Base-by-base conservation (phyloP, 2,329 filamentous ascomycete genomes). In the Bipolaris bicolor region DNA sequence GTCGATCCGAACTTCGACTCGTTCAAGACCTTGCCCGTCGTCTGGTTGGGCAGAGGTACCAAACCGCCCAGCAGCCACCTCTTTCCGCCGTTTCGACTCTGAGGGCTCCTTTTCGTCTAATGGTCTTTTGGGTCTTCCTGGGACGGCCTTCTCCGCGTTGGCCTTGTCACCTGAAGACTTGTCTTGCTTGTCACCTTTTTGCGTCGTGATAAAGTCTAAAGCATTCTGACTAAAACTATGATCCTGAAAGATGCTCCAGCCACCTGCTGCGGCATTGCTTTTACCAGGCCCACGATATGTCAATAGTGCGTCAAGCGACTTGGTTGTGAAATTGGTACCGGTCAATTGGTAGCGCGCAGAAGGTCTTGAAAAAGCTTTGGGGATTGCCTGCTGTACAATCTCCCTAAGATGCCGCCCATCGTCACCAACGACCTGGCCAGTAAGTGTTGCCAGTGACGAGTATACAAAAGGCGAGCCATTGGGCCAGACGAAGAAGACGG, bases 401-500 rank as follows among this genome's bases (percentile, higher is more conserved):
- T 84, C 86, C 52, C 88, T 86, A 24, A 95, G 78, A 64, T 86
- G 89, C 48, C 84, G 76, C 5, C 71, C 70, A 43, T 72, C 71
- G 16, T 67, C 68, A 0, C 73, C 71, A 5, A 73, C 69, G 3
- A 71, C 66, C 44, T 76, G 71, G n/a, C 75, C 74, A 1, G 70
- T 65, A 34, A 71, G 63, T 11, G 76, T 77, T 5, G 81, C 74
- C 11, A 86, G 74, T 1, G 84, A 86, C 7, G 85, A 81, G 73
- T 91, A 96, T 43, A 96, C 80, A 61, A 88, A 88, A 0, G 91
- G 90, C 10, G 90, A 89, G 33, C 88, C 89, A 69, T 94, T 88
- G 0, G 92, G 92, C 67, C 96, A 94, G 1, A 90, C 90, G 58
- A 96, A 81, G 69, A 91, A 95, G 37, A 96, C 84, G 2, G 90